These are phyloP conservation scores for Insectozyma bohioensis DNA, from an alignment of 1,139 yeast genomes.

Conservation along the genomic window DNA sequence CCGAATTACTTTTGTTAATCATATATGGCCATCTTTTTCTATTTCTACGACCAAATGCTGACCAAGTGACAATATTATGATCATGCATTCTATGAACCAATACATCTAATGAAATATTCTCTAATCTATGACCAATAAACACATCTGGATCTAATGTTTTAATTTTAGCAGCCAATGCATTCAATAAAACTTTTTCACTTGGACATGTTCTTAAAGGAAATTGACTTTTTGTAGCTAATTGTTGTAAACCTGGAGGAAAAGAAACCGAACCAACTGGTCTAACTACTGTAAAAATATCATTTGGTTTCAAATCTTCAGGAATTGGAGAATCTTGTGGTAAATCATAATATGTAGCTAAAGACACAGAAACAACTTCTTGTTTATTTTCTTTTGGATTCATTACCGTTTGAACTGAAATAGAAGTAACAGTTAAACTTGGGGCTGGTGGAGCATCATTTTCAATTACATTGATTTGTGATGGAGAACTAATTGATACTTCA, in stretches of 20 bases:
- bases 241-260: constrained; percentile 74
- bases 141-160: constrained; percentile 86
- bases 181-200: constrained; percentile 71
- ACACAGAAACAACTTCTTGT: constrained; percentile 86
- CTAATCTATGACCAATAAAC: constrained; percentile 83
- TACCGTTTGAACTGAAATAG: constrained; percentile 77
- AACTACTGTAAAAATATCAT: constrained; percentile 63
- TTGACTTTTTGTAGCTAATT: constrained; percentile 51
- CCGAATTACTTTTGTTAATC: constrained; percentile 40
- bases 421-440: constrained; percentile 59
- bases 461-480: constrained; percentile 50
- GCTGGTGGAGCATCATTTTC: constrained; percentile 59
- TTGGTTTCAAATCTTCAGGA: constrained; percentile 53
- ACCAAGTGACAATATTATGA: constrained; percentile 71
- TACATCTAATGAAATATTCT: constrained; percentile 75
- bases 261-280: constrained; percentile 65
- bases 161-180: constrained; percentile 70
- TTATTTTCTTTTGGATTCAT: constrained; percentile 69
- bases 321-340: constrained; percentile 75
- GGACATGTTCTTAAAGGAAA: constrained; percentile 57
- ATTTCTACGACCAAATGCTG: constrained; percentile 79
- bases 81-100: constrained; percentile 81
- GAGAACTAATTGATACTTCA: constrained; percentile 60
- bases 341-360: constrained; percentile 65
- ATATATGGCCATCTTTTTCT: constrained; percentile 76